Conservation (phyloP, 768 basidiomycete genomes). For the Xanthoconium purpureum region DNA sequence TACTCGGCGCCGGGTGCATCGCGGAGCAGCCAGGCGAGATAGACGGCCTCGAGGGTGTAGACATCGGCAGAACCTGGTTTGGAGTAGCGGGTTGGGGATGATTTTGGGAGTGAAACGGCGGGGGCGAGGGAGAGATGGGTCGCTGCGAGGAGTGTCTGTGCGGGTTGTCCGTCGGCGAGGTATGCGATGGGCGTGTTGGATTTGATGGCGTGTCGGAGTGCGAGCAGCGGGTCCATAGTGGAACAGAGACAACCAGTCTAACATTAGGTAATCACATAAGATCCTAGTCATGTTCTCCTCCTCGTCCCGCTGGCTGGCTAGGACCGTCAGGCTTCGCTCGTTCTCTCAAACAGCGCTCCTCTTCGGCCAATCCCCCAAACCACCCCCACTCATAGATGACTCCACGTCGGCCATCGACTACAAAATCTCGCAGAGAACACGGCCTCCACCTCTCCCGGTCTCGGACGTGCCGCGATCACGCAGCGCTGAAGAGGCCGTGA, state of each 20-base stretch:
- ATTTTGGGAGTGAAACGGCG: conserved; percentile 59
- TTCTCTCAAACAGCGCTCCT: conserved; percentile 11
- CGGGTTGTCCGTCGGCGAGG: conserved; percentile 35
- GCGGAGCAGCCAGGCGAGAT: conserved; percentile 77
- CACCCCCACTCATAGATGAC: conserved; percentile 81
- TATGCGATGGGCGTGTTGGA: conserved; percentile 51
- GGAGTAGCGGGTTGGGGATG: conserved; percentile 72
- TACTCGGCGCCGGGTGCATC: conserved; percentile 82
- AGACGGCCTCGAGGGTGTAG: conserved; percentile 77
- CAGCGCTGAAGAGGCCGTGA: conserved; percentile 95
- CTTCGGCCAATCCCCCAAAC: conserved; percentile 49
- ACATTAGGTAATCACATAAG: no score
- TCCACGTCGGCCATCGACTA: conserved; percentile 95
- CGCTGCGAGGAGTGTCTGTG: conserved; percentile 50
- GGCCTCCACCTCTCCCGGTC: conserved; percentile 82
- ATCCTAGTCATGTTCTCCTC: conserved; percentile 7
- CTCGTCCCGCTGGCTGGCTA: conserved; percentile 17
- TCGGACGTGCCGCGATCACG: conserved; percentile 82
- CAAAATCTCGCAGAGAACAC: conserved; percentile 64
- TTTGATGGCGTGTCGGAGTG: conserved; percentile 62
- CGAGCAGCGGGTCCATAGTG: conserved; percentile 43
- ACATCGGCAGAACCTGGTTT: conserved; percentile 60
- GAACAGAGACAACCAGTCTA: no score
- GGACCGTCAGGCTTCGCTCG: conserved; percentile 14
- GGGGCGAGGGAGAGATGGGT: conserved; percentile 63